These are phyloP conservation scores for Hymenoscyphus linearis DNA, from an alignment of 2,329 filamentous ascomycete genomes.

Conservation along the genomic window DNA sequence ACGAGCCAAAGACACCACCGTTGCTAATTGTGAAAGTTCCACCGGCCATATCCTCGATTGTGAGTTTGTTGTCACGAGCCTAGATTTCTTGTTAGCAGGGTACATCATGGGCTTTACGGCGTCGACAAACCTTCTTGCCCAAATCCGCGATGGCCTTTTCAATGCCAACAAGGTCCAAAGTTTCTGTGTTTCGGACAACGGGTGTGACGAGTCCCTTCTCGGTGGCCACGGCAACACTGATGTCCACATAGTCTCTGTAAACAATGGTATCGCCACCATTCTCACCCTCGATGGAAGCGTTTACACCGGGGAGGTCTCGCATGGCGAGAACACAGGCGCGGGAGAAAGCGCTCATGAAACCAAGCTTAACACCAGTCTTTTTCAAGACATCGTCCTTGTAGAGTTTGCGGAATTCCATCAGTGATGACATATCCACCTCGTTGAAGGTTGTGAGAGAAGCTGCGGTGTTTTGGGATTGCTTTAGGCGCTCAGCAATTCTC, in stretches of 20 bases:
- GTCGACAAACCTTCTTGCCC: conserved; percentile 74
- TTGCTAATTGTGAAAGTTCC: conserved; percentile 98
- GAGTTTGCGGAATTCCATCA: conserved; percentile 94
- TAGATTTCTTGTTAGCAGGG: conserved; percentile 34
- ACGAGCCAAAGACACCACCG: conserved; percentile 90
- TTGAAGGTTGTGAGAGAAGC: conserved; percentile 98
- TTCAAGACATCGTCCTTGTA: conserved; percentile 97
- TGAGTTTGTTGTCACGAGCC: conserved; percentile 93
- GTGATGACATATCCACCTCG: conserved; percentile 96
- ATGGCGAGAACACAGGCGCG: conserved; percentile 86
- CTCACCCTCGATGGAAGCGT: conserved; percentile 93
- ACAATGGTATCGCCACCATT: conserved; percentile 96
- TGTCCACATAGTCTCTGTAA: conserved; percentile 96
- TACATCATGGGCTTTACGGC: background rate
- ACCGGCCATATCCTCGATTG: conserved; percentile 98
- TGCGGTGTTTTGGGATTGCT: conserved; percentile 98
- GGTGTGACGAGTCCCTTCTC: conserved; percentile 97
- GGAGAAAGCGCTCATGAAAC: conserved; percentile 99
- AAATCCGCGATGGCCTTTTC: conserved; percentile 89
- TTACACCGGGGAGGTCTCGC: conserved; percentile 90
- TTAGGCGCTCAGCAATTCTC: conserved; percentile 92
- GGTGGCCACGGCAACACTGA: conserved; percentile 94
- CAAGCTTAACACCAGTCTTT: conserved; percentile 94
- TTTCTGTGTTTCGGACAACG: conserved; percentile 89
- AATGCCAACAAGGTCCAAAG: conserved; percentile 80